These are phyloP conservation scores for Xylariaceae sp. DNA, from an alignment of 2,329 filamentous ascomycete species.

Conservation along the genomic window DNA sequence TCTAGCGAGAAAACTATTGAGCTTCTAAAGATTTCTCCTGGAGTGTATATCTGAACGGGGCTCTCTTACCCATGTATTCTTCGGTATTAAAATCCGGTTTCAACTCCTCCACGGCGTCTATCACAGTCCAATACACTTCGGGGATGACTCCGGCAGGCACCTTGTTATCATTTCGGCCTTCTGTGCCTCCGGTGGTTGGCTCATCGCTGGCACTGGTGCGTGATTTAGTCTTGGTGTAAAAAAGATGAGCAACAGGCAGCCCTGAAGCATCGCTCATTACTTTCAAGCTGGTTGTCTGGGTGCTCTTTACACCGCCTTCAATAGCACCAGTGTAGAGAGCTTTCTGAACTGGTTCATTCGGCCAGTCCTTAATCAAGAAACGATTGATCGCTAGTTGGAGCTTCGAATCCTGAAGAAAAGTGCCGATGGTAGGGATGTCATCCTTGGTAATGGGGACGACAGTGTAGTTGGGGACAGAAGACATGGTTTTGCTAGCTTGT, in stretches of 20 bases:
- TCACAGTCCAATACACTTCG: conserved; percentile 11
- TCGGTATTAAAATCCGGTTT: conserved; percentile 7
- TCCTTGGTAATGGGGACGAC: conserved; percentile 5
- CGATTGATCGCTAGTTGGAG: conserved; percentile 23
- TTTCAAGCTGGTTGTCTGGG: conserved; percentile 6
- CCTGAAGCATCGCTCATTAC: conserved; percentile 8
- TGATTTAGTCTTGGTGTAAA: conserved; percentile 2
- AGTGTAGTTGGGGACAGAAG: conserved; percentile 11
- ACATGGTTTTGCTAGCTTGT: too few relatives aligned
- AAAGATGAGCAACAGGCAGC: conserved; percentile 13
- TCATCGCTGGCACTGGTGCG: too few relatives aligned
- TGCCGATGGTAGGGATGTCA: conserved; percentile 9
- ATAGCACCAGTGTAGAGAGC: conserved; percentile 4
- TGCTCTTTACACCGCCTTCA: neutral
- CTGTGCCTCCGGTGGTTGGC: neutral
- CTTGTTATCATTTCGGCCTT: neutral
- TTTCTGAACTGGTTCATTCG: neutral
- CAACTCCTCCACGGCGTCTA: conserved; percentile 3
- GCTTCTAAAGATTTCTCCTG: neutral
- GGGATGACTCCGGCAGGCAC: conserved; percentile 3
- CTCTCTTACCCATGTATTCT: conserved; percentile 14
- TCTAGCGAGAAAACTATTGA: neutral
- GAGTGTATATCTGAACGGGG: neutral
- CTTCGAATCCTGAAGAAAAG: conserved; percentile 21
- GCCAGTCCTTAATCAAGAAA: conserved; percentile 20